Percentiles rank a stretch among this genome's conserved stretches.
phyloP scores from a whole-genome alignment of 768 basidiomycete genomes.

The Phylloporus rhodoxanthus region DNA sequence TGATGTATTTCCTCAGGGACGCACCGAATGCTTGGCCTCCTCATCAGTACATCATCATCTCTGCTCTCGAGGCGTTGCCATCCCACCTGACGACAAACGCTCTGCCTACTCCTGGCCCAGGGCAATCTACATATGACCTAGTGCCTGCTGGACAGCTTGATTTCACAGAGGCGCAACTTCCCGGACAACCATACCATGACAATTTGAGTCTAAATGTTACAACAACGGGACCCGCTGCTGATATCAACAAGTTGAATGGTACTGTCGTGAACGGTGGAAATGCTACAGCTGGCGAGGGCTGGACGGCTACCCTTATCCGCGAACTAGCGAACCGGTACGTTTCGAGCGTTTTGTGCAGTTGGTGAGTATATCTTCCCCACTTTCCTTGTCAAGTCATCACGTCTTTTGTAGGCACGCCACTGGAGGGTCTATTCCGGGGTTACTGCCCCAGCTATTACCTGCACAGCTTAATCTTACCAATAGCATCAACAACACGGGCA shows the following conservation, averaged over 20 bases:
- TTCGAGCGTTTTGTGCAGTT: constrained; percentile 80
- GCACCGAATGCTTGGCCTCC: constrained; percentile 89
- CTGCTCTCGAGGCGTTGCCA: constrained; percentile 72
- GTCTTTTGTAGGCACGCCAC: constrained; percentile 45
- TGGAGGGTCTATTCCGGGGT: constrained; percentile 71
- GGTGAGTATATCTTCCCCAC: constrained; percentile 41
- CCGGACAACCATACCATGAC: constrained; percentile 52
- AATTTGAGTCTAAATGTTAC: constrained; percentile 41
- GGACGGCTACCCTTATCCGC: constrained; percentile 55
- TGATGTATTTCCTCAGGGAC: constrained; percentile 44
- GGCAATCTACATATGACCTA: constrained; percentile 58
- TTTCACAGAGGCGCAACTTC: constrained; percentile 63
- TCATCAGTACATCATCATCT: constrained; percentile 73
- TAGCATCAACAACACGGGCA: constrained; percentile 62
- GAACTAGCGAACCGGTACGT: constrained; percentile 84
- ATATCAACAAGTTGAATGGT: constrained; percentile 51
- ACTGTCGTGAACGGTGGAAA: constrained; percentile 69
- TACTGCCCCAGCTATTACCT: constrained; percentile 66
- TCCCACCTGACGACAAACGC: constrained; percentile 56
- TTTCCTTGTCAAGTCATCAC: neutral
- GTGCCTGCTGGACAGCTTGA: constrained; percentile 80
- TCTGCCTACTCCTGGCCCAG: constrained; percentile 45
- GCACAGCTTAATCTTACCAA: constrained; percentile 61
- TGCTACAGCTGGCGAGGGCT: constrained; percentile 53
- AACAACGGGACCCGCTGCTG: constrained; percentile 47